Percentiles rank a stretch among this genome's conserved stretches.
Evolutionary conservation across 1,284 basidiomycete species (phyloP).

Genomic region (Fistulina hepatica): DNA sequence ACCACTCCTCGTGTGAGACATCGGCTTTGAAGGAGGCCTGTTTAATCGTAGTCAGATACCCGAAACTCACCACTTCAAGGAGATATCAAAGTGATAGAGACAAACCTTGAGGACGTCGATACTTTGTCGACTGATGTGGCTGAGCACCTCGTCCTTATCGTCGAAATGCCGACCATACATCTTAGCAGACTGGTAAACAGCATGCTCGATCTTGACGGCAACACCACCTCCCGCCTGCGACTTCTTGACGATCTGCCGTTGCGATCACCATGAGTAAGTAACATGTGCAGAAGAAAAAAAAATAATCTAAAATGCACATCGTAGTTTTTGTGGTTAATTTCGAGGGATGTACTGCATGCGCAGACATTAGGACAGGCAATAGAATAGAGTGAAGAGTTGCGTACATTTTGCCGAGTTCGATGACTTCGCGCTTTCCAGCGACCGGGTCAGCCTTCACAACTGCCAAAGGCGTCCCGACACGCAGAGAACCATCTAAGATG

Average conservation of each 20-base stretch:
- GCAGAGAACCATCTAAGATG: slow-evolving; percentile 85
- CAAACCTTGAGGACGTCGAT: slow-evolving; percentile 89
- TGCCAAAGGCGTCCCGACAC: slow-evolving; percentile 93
- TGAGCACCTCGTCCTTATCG: slow-evolving; percentile 90
- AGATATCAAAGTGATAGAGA: slow-evolving; percentile 2
- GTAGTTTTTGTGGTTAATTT: slow-evolving; percentile 84
- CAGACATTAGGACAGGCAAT: slow-evolving; percentile 6
- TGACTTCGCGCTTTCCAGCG: slow-evolving; percentile 85
- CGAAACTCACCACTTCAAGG: slow-evolving; percentile 8
- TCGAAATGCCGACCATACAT: slow-evolving; percentile 94
- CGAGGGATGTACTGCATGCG: slow-evolving; percentile 69
- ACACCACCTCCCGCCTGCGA: slow-evolving; percentile 91
- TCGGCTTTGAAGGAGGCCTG: slow-evolving; percentile 84
- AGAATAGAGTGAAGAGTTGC: slow-evolving; percentile 22
- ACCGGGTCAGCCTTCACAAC: slow-evolving; percentile 84
- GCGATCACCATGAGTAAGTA: slow-evolving; percentile 19
- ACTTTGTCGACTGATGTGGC: slow-evolving; percentile 82
- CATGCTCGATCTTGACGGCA: slow-evolving; percentile 97
- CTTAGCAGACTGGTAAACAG: slow-evolving; percentile 90
- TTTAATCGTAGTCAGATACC: slow-evolving; percentile 10
- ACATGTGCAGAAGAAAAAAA: slow-evolving; percentile 1
- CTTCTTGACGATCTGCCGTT: slow-evolving; percentile 74
- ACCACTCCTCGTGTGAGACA: slow-evolving; percentile 89
- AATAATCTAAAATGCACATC: slow-evolving; percentile 39
- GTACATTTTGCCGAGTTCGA: slow-evolving; percentile 90